Conservation (phyloP, 108 stramenopile species). For the Bacterosira constricta region DNA sequence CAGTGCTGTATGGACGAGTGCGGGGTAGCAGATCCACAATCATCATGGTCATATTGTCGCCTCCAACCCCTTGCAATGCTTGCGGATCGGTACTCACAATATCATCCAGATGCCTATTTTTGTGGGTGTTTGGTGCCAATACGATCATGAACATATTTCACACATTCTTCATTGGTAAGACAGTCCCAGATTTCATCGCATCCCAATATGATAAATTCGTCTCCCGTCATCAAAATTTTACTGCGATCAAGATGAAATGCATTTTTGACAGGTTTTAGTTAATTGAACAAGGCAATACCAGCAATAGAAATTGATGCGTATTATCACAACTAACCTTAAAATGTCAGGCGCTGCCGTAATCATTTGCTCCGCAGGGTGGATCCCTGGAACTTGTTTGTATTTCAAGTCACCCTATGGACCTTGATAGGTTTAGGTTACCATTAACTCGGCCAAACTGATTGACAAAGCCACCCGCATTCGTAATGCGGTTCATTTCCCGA, state of each 20-base stretch:
- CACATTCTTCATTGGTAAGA: slow-evolving; percentile 89
- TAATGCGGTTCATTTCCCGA: slow-evolving; percentile 83
- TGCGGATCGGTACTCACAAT: slow-evolving; percentile 87
- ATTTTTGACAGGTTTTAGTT: too few species aligned
- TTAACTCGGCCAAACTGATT: slow-evolving; percentile 96
- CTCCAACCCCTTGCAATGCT: slow-evolving; percentile 89
- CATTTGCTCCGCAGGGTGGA: slow-evolving; percentile 80
- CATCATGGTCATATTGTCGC: slow-evolving; percentile 94
- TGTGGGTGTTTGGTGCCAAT: slow-evolving; percentile 66
- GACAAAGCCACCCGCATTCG: slow-evolving; percentile 89
- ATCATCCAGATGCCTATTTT: slow-evolving; percentile 84
- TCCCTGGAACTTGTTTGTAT: slow-evolving; percentile 91
- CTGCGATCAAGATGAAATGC: too few species aligned
- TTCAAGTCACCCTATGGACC: slow-evolving; percentile 97
- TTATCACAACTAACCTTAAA: slow-evolving; percentile 50
- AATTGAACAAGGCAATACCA: too few species aligned
- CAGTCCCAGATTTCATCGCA: slow-evolving; percentile 99
- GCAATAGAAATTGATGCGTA: not conserved
- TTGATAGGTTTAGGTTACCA: slow-evolving; percentile 93
- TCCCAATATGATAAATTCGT: slow-evolving; percentile 93
- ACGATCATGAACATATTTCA: slow-evolving; percentile 85
- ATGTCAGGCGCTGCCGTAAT: slow-evolving; percentile 94
- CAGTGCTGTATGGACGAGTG: slow-evolving; percentile 43
- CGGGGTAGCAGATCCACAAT: slow-evolving; percentile 81
- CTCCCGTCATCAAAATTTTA: slow-evolving; percentile 51